Evolutionary conservation across 164 flowering plant genomes (phyloP).

Genomic region (Dillenia turbinata): DNA sequence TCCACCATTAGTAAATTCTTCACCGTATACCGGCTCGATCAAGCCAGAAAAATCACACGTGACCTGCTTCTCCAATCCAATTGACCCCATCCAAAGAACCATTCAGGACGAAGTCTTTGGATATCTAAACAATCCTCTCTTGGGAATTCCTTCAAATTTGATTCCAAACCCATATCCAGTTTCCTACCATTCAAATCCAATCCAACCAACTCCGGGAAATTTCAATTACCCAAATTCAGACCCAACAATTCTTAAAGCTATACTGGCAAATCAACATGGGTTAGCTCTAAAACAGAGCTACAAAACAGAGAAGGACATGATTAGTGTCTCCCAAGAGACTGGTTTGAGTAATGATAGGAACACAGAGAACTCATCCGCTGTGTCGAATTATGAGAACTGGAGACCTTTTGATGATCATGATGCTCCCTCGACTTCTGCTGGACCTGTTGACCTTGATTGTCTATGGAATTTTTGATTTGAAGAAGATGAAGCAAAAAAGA

Average conservation of each 20-base stretch:
- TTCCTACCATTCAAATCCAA: conserved; percentile 28
- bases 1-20: conserved; percentile 71
- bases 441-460: conserved; percentile 45
- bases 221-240: conserved; percentile 43
- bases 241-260: conserved; percentile 38
- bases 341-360: conserved; percentile 49
- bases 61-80: conserved; percentile 81
- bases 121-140: conserved; percentile 27
- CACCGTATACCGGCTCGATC: conserved; percentile 28
- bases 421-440: conserved; percentile 42
- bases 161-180: conserved; percentile 24
- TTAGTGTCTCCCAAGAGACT: conserved; percentile 59
- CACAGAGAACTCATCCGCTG: conserved; percentile 55
- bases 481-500: not conserved
- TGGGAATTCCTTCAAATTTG: conserved; percentile 14
- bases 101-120: conserved; percentile 15
- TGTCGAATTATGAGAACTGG: conserved; percentile 49
- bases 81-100: conserved; percentile 11
- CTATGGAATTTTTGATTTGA: conserved; percentile 52
- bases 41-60: conserved; percentile 38
- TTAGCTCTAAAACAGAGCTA: conserved; percentile 29
- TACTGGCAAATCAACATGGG: conserved; percentile 36
- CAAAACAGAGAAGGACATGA: conserved; percentile 52
- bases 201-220: conserved; percentile 13
- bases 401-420: conserved; percentile 41